These are phyloP conservation scores for Volutella citrinella DNA, from an alignment of 2,329 filamentous ascomycete species.

Conservation along the genomic window DNA sequence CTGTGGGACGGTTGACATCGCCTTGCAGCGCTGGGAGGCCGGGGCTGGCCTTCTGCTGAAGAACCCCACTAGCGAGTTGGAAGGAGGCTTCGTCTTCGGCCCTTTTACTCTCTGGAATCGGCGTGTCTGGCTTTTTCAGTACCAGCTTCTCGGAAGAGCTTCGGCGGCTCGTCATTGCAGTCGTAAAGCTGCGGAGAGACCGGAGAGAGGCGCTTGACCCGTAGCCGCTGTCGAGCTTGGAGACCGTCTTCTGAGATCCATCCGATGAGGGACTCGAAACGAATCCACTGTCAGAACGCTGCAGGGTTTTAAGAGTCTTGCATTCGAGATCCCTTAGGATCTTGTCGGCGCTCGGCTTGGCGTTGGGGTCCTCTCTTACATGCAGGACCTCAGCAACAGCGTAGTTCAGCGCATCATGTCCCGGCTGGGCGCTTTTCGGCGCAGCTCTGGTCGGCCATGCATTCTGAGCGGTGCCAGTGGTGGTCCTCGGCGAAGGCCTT, in stretches of 20 bases:
- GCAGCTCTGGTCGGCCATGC: too few relatives aligned
- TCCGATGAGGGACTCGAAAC: slow-evolving; percentile 44
- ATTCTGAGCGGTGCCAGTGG: too few relatives aligned
- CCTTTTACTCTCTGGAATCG: too few relatives aligned
- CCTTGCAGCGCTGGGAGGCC: too few relatives aligned
- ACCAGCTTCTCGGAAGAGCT: slow-evolving; percentile 17
- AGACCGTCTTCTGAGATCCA: slow-evolving; percentile 41
- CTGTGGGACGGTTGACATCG: background rate
- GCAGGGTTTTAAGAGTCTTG: slow-evolving; percentile 20
- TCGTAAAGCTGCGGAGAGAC: slow-evolving; percentile 41
- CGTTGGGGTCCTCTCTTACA: slow-evolving; percentile 41
- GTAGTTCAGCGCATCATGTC: too few relatives aligned
- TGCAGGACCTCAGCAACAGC: slow-evolving; percentile 32
- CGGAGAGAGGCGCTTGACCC: slow-evolving; percentile 58
- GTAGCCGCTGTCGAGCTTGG: slow-evolving; percentile 60
- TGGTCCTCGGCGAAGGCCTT: background rate
- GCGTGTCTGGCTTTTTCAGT: background rate
- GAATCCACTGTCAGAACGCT: slow-evolving; percentile 47
- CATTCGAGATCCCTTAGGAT: slow-evolving; percentile 18
- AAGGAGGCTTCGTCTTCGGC: too few relatives aligned
- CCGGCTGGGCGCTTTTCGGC: too few relatives aligned
- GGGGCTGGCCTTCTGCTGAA: too few relatives aligned
- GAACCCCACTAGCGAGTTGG: too few relatives aligned
- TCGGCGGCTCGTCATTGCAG: slow-evolving; percentile 15
- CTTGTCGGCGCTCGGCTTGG: slow-evolving; percentile 32